Conservation (phyloP, 2,329 filamentous ascomycete species). For the Fusarium lateritium region DNA sequence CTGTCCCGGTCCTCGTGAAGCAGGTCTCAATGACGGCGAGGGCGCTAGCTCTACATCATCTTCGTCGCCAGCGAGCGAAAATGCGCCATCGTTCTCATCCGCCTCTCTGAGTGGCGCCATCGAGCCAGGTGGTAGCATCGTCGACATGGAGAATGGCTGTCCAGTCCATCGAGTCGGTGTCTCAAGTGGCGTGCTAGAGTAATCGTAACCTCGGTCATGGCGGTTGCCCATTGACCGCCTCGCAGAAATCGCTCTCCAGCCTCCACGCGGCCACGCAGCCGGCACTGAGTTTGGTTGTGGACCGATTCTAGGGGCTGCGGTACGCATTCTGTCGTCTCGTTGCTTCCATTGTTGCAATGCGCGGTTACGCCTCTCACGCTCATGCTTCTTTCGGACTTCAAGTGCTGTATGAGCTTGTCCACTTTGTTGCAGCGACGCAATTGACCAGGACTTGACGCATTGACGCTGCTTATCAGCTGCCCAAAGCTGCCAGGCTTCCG, state of each 20-base stretch:
- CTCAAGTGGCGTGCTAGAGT: conserved; percentile 48
- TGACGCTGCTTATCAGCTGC: conserved; percentile 52
- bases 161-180: conserved; percentile 66
- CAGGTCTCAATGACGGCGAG: conserved; percentile 43
- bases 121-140: conserved; percentile 46
- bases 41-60: conserved; percentile 41
- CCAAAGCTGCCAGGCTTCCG: conserved; percentile 53
- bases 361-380: conserved; percentile 52
- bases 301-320: conserved; percentile 12
- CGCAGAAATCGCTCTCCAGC: conserved; percentile 47
- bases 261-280: conserved; percentile 42
- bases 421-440: conserved; percentile 54
- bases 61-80: conserved; percentile 45
- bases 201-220: conserved; percentile 40
- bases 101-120: conserved; percentile 53
- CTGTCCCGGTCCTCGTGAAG: conserved; percentile 37
- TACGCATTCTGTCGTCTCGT: conserved; percentile 33
- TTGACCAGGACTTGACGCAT: conserved; percentile 56
- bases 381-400: conserved; percentile 52
- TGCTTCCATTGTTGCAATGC: conserved; percentile 53
- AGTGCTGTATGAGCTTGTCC: conserved; percentile 57
- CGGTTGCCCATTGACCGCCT: conserved; percentile 46
- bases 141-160: conserved; percentile 56
- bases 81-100: conserved; percentile 49
- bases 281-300: conserved; percentile 33